Evolutionary conservation across 1,284 basidiomycete genomes (phyloP), one percentile per base, ranked within the genome.

Genomic region (Macrocystidia cucumis): DNA sequence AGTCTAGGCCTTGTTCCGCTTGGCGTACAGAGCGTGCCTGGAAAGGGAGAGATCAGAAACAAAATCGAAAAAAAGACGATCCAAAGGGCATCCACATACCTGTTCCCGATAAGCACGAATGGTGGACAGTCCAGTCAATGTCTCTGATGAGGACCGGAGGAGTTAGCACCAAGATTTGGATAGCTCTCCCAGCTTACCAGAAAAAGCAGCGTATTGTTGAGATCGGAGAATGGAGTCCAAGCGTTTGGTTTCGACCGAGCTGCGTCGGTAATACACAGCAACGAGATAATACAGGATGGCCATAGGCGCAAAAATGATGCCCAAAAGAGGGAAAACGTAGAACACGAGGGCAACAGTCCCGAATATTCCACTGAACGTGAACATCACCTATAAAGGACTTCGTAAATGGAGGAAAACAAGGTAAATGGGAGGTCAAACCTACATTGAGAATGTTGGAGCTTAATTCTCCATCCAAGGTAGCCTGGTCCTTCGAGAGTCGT

Each of bases 171-270:
- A 27, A 12, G n/a, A 3, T 14, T 18, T 19, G 17, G 17, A 9
- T 9, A 19, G 16, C 6, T 14, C 5, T n/a, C 7, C 4, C 32
- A 26, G 34, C 48, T 24, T 35, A 65, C 64, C 64, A 24, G 63
- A 60, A 43, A 59, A 63, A 11, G 49, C 47, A 5, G 69, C 64
- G 54, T 79, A 83, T 24, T 82, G 57, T 6, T 62, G 54, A 2
- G 76, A 79, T 9, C 75, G 68, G 46, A 82, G 61, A 14, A 81
- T 47, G 0, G 78, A 77, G 51, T 82, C 80, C 5, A 83, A 54
- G 9, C 78, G 72, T 52, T 79, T 78, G 9, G 72, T 68, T 52
- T 80, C 78, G 0, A 74, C 69, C 1, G 69, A 72, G 1, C 59
- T 67, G 13, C 64, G 61, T 22, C 72, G 59, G 42, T 74, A 75